Conservation (phyloP, 768 basidiomycete genomes). For the Lactifluus pinguis region DNA sequence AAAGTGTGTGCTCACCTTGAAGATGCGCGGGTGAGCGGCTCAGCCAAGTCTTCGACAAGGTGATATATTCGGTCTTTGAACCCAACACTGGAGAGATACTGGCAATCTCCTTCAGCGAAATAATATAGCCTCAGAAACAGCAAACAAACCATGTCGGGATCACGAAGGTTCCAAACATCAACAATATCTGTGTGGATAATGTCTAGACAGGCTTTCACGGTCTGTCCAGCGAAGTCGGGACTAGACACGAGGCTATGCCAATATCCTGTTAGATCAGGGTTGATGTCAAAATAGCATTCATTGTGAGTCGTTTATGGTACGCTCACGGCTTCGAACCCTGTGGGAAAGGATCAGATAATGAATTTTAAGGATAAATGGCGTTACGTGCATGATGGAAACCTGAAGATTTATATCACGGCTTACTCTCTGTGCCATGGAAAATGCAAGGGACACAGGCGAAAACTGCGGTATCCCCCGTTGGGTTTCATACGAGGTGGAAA, state of each 20-base stretch:
- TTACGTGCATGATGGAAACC: slow-evolving; percentile 3
- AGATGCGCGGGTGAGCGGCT: neutral
- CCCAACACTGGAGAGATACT: neutral
- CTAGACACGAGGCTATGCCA: slow-evolving; percentile 8
- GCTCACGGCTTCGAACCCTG: slow-evolving; percentile 3
- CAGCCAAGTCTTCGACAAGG: slow-evolving; percentile 2
- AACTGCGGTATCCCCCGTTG: neutral
- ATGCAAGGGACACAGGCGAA: neutral
- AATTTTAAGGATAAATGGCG: neutral
- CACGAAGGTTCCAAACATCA: neutral
- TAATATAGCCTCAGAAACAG: neutral
- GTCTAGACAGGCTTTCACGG: neutral
- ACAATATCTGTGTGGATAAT: slow-evolving; percentile 2
- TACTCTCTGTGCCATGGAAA: neutral
- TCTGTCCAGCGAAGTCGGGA: neutral
- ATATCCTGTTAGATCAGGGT: neutral
- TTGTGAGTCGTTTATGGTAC: neutral
- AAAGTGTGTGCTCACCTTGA: neutral
- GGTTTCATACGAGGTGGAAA: neutral
- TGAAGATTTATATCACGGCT: neutral
- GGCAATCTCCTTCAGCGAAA: neutral
- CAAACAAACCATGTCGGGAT: neutral
- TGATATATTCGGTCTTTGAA: neutral
- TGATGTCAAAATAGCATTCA: neutral
- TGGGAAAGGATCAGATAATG: neutral